Percentiles rank a stretch among this genome's conserved stretches.
Evolutionary conservation across 1,139 yeast species (phyloP).

Genomic region (Kodamaea anthophila): DNA sequence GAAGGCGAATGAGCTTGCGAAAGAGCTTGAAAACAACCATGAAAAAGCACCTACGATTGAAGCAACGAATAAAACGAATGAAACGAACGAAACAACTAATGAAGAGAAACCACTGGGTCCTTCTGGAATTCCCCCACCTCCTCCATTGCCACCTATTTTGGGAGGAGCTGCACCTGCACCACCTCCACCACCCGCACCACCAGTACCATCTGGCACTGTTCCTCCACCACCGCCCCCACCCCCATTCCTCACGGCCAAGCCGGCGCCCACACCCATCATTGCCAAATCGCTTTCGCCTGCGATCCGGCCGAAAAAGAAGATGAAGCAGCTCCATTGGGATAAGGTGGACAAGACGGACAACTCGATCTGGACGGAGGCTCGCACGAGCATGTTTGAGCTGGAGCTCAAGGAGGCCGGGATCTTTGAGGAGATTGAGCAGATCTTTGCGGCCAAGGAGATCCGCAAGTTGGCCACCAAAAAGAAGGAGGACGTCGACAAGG

Average conservation of each 20-base stretch:
- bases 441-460: slow-evolving; percentile 76
- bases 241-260: slow-evolving; percentile 1
- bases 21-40: slow-evolving; percentile 50
- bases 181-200: not conserved
- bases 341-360: slow-evolving; percentile 55
- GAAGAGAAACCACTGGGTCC: slow-evolving; percentile 16
- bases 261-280: slow-evolving; percentile 1
- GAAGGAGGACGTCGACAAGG: slow-evolving; percentile 45
- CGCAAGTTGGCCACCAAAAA: slow-evolving; percentile 46
- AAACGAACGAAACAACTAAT: not conserved
- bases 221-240: slow-evolving; percentile 2
- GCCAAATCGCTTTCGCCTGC: slow-evolving; percentile 31
- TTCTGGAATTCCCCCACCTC: slow-evolving; percentile 22
- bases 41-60: slow-evolving; percentile 42
- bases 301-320: slow-evolving; percentile 62
- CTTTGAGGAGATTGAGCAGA: slow-evolving; percentile 67
- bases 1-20: slow-evolving; percentile 50
- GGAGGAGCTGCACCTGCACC: slow-evolving; percentile 1
- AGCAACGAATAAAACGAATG: slow-evolving; percentile 10
- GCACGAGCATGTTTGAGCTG: slow-evolving; percentile 42
- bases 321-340: slow-evolving; percentile 83
- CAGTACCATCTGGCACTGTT: too few relatives aligned
- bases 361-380: slow-evolving; percentile 56
- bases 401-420: slow-evolving; percentile 63
- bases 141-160: slow-evolving; percentile 18